Evolutionary conservation across 768 basidiomycete species (phyloP), one percentile per base, ranked within the genome.

Genomic region (Leucosporidium scottii): DNA sequence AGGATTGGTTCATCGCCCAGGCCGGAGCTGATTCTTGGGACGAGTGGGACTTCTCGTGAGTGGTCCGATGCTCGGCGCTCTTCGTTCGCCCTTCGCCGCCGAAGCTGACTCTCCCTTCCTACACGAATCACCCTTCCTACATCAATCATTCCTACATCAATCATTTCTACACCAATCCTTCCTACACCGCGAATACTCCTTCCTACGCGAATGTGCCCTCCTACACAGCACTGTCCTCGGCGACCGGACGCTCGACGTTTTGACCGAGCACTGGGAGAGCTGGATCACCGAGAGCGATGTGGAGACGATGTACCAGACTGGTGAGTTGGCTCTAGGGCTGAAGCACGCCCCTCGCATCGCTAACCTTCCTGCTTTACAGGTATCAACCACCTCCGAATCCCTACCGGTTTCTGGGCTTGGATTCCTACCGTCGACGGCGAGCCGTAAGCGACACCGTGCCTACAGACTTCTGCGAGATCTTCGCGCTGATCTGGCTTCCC

Each of bases 241-340:
- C 47, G 39, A 44, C 13, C 7, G 39, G 39, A 44, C 39, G 8
- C 39, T 57, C 27, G 59, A 66, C 4, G 76, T 73, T 1, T 72
- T 80, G 34, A 28, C 59, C 47, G 68, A 75, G 31, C 79, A 80
- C 71, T 78, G 76, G 73, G 72, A 79, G 59, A 77, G 75, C 12
- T 81, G 76, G 74, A 74, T 79, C 59, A 80, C 79, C 3, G 78
- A 80, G 63, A 76, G 74, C 55, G 80, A 81, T 67, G 72, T 77
- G 54, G 65, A 72, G 31, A 47, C 48, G 9, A 72, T 77, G 10
- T 57, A 65, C 49, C 48, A 72, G 56, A 53, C 69, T 34, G 72
- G 74, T 18, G 15, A 44, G 39, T 17, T 15, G 15, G n/a, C n/a
- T n/a, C n/a, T n/a, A n/a, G n/a, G n/a, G n/a, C n/a, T n/a, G n/a